Conservation (phyloP, 176 grass and related monocot genomes). For the Ensete ventricosum region DNA sequence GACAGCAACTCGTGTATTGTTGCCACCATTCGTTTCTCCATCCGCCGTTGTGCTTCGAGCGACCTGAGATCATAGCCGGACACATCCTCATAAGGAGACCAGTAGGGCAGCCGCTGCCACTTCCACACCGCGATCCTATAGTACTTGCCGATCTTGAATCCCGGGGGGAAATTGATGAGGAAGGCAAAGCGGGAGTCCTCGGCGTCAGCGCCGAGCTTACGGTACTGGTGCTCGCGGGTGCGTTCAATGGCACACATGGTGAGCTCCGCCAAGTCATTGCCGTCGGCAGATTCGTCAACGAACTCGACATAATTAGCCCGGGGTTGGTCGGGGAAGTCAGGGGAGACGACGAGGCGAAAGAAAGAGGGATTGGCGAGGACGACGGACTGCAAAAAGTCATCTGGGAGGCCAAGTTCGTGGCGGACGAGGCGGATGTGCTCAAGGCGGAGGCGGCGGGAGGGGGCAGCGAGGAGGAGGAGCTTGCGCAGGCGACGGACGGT, state of each 20-base stretch:
- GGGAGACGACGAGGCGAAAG: slow-evolving; percentile 52
- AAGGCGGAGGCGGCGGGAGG: slow-evolving; percentile 47
- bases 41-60: slow-evolving; percentile 61
- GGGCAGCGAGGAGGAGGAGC: slow-evolving; percentile 60
- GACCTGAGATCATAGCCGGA: slow-evolving; percentile 75
- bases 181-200: slow-evolving; percentile 84
- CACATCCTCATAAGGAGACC: slow-evolving; percentile 72
- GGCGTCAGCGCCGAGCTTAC: slow-evolving; percentile 37
- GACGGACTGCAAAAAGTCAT: slow-evolving; percentile 71
- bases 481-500: slow-evolving; percentile 55
- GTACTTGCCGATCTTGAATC: slow-evolving; percentile 95
- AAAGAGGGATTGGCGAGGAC: slow-evolving; percentile 46
- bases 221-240: slow-evolving; percentile 62
- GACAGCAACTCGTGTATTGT: slow-evolving; percentile 69
- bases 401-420: slow-evolving; percentile 58
- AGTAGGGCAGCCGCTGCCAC: slow-evolving; percentile 86
- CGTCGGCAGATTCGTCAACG: slow-evolving; percentile 24
- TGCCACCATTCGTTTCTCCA: slow-evolving; percentile 73
- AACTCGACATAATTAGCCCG: slow-evolving; percentile 57
- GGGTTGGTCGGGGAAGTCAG: slow-evolving; percentile 14
- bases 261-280: slow-evolving; percentile 34
- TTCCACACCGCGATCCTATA: slow-evolving; percentile 78
- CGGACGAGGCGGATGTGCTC: slow-evolving; percentile 69
- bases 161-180: slow-evolving; percentile 66
- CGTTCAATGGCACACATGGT: slow-evolving; percentile 49